Conservation (phyloP, 139 green algal species). For the Micromonas pusilla region DNA sequence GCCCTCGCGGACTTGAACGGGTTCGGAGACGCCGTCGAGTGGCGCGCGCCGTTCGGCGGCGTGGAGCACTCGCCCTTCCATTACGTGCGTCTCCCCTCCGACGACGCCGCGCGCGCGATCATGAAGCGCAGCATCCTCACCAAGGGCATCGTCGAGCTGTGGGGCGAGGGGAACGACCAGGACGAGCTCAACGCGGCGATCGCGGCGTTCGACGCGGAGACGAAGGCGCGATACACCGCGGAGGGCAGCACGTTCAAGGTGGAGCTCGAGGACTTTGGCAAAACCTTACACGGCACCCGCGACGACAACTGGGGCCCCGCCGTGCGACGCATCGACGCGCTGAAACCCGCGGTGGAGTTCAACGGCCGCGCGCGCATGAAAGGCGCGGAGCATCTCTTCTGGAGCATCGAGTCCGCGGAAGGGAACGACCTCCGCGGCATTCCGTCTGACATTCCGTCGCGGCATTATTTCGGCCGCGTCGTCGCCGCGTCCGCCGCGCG, state of each 20-base stretch:
- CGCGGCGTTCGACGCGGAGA: background rate
- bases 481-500: background rate
- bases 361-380: background rate
- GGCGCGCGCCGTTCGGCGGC: constrained; percentile 25
- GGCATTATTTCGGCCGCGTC: constrained; percentile 11
- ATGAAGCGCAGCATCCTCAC: constrained; percentile 40
- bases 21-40: background rate
- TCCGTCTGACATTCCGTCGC: background rate
- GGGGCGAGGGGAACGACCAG: constrained; percentile 62
- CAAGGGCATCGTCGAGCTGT: constrained; percentile 70
- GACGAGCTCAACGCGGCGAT: constrained; percentile 37
- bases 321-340: background rate
- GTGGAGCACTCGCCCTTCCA: constrained; percentile 50
- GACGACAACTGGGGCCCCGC: background rate
- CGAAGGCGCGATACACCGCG: background rate
- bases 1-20: constrained; percentile 45
- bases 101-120: constrained; percentile 42
- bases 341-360: background rate
- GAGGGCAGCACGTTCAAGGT: constrained; percentile 31
- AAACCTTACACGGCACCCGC: background rate
- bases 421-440: background rate
- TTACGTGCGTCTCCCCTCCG: constrained; percentile 50
- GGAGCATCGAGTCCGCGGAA: background rate
- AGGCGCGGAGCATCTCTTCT: background rate
- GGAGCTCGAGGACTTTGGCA: constrained; percentile 27